A percentile compares a stretch with the other conserved stretches of the same genome.
phyloP scores from a whole-genome alignment of 2,329 filamentous ascomycete genomes.

The Diaporthe sp. region DNA sequence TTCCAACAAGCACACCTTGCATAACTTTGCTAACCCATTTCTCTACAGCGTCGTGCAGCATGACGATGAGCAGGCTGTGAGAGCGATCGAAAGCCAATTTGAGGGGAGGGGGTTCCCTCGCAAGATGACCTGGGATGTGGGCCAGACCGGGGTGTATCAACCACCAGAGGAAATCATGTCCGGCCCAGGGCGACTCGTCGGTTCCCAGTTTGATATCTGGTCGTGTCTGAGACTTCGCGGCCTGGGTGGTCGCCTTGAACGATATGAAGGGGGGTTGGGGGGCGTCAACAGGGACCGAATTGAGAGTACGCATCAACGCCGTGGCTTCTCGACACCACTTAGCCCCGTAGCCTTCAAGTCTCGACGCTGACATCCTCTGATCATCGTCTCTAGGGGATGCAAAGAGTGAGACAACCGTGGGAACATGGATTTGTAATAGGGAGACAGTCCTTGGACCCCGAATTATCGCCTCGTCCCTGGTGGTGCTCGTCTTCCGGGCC shows the following conservation, averaged over 20 bases:
- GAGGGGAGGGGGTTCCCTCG: not conserved
- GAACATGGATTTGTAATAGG: not conserved
- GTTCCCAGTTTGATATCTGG: not conserved
- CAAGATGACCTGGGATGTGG: slow-evolving; percentile 1
- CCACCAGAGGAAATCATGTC: slow-evolving; percentile 2
- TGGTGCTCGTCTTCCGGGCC: not conserved
- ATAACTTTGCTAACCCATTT: not conserved
- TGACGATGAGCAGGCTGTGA: not conserved
- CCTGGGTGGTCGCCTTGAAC: not conserved
- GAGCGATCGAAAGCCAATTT: not conserved
- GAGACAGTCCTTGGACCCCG: not conserved
- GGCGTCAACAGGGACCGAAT: not conserved
- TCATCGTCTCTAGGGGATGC: not conserved
- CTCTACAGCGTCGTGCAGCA: not conserved
- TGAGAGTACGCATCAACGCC: not conserved
- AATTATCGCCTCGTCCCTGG: not conserved
- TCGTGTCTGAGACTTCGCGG: not conserved
- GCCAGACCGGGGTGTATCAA: not conserved
- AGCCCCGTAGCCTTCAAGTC: too few relatives aligned
- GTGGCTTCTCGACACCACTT: too few relatives aligned
- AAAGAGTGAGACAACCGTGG: slow-evolving; percentile 4
- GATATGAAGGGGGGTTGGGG: not conserved
- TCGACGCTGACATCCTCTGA: not conserved
- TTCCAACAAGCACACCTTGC: not conserved
- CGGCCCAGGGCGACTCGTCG: not conserved